Base-by-base conservation (phyloP, 805 yeast genomes). In the Candida ipomoeae region DNA sequence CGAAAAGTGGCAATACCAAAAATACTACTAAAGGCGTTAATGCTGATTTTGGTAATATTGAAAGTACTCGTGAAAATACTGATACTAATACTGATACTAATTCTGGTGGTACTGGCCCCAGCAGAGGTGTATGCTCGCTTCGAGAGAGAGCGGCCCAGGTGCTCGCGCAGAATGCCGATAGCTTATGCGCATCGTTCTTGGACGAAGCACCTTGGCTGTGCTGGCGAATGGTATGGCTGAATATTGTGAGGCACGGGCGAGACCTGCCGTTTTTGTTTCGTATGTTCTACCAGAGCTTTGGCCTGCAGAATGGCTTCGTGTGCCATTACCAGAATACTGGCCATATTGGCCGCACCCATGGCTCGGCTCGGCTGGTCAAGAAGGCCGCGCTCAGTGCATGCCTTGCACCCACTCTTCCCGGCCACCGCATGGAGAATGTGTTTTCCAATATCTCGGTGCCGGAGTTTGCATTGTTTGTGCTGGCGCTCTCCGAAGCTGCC, bases 401-500 rank as follows among this genome's bases (percentile, higher is more conserved):
- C 20, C 50, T 54, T 8, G 48, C 59, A 17, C 62, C 65, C 21
- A 48, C 48, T 15, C 34, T 51, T 23, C 45, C 48, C 18, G 44
- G 35, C 39, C 74, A 73, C 59, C 54, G 78, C 37, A 44, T 73
- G 23, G 77, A 73, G 40, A 70, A 64, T 43, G 37, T 73, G 5
- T 71, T 67, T 49, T 53, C 60, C 20, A 71, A 72, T 50, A 56
- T 68, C 10, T 50, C 56, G 18, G 38, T 70, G 3, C 21, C 38
- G 17, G 67, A 65, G 15, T 42, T 72, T 3, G 55, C 53, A 2
- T 14, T 45, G 7, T 57, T 58, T 37, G 44, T 69, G 17, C 56
- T 54, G 36, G 48, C 49, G 11, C 44, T 65, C n/a, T 34, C 48
- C 14, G 54, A 23, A 52, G 51, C 41, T 8, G 21, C 66, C 58